Conservation (phyloP, 2,329 filamentous ascomycete species). For the Orbilia javanica region DNA sequence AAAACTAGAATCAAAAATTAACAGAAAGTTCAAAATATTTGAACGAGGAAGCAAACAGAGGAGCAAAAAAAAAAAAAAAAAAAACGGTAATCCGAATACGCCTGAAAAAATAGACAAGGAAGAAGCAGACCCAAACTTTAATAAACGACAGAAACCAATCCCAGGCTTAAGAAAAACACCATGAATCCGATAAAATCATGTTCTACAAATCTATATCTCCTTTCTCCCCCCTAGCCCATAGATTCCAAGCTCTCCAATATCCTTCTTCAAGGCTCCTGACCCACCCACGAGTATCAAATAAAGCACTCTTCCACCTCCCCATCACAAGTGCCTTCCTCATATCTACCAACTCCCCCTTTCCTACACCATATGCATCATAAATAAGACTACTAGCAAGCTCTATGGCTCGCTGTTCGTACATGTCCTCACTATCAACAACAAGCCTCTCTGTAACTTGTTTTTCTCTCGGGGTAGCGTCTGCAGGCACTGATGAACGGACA, state of each 20-base stretch:
- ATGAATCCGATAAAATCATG: conserved; percentile 4
- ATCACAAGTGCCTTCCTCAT: conserved; percentile 85
- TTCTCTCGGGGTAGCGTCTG: conserved; percentile 73
- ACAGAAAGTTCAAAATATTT: not conserved
- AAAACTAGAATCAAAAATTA: conserved; percentile 23
- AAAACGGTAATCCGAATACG: conserved; percentile 20
- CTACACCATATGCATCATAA: conserved; percentile 72
- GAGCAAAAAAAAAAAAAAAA: conserved; percentile 24
- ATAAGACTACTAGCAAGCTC: conserved; percentile 74
- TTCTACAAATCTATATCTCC: conserved; percentile 86
- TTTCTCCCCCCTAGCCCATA: conserved; percentile 87
- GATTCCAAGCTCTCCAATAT: conserved; percentile 87
- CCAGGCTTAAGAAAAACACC: conserved; percentile 36
- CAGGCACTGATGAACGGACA: conserved; percentile 86
- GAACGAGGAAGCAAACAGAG: not conserved
- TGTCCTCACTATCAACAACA: conserved; percentile 79
- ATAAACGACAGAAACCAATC: conserved; percentile 45
- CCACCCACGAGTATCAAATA: conserved; percentile 94
- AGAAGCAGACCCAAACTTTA: conserved; percentile 28
- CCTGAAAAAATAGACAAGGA: conserved; percentile 39
- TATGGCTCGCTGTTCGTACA: conserved; percentile 82
- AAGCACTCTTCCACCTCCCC: conserved; percentile 83
- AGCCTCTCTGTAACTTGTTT: conserved; percentile 77
- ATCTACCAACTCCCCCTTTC: conserved; percentile 78
- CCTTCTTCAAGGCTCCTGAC: conserved; percentile 88